These are phyloP conservation scores for Barbatosphaeria neglecta DNA, from an alignment of 495 filamentous ascomycete genomes.

Conservation along the genomic window DNA sequence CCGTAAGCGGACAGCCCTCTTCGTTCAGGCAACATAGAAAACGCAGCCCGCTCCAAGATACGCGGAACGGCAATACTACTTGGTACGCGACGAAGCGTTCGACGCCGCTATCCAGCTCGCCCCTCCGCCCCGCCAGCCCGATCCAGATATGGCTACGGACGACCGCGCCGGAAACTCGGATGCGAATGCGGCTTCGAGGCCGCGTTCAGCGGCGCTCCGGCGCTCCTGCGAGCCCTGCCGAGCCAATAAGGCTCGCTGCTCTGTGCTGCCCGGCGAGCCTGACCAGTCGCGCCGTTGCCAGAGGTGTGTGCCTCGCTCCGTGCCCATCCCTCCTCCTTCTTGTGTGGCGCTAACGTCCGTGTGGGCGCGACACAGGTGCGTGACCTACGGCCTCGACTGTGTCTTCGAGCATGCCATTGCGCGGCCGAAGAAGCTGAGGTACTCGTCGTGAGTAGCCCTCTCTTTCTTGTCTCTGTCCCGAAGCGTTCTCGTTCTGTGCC, in stretches of 20 bases:
- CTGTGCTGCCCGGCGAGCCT: neutral
- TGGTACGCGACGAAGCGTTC: too few species aligned
- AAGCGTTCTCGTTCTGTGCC: neutral
- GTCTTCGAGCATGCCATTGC: slow-evolving; percentile 10
- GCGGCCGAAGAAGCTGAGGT: slow-evolving; percentile 11
- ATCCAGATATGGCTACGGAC: neutral
- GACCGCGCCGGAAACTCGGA: neutral
- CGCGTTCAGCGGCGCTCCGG: neutral
- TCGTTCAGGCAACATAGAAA: too few species aligned
- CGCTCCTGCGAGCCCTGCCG: slow-evolving; percentile 7
- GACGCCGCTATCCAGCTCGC: neutral
- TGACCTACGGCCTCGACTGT: slow-evolving; percentile 7
- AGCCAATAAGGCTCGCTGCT: slow-evolving; percentile 2
- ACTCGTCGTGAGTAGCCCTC: slow-evolving; percentile 5
- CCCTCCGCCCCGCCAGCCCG: neutral
- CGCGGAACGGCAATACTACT: too few species aligned
- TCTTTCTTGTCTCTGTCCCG: neutral
- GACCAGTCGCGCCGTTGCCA: neutral
- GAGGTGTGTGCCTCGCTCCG: neutral
- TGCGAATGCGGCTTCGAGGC: neutral
- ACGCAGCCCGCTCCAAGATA: too few species aligned
- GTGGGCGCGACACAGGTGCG: neutral
- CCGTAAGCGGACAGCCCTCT: too few species aligned
- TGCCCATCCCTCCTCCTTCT: neutral
- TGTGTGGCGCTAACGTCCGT: neutral